A percentile compares a stretch with the other conserved stretches of the same genome.
These are phyloP conservation scores for Boletus subcaerulescens DNA, from an alignment of 768 basidiomycete species.

Conservation along the genomic window DNA sequence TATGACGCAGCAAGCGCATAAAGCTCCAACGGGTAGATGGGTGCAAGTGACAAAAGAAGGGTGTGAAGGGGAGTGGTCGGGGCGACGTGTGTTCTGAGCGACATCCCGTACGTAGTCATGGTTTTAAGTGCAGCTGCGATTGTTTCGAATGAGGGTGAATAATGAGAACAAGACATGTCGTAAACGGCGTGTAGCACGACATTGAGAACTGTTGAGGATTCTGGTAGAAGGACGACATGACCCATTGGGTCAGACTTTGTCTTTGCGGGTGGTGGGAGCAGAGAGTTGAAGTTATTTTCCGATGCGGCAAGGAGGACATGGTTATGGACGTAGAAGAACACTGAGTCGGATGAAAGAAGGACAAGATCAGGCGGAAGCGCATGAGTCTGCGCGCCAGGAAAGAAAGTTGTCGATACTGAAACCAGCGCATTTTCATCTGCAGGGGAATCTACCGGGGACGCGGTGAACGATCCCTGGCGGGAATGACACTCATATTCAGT, in stretches of 20 bases:
- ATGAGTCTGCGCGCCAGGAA: slow-evolving; percentile 61
- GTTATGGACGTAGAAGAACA: slow-evolving; percentile 81
- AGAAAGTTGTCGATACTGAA: slow-evolving; percentile 82
- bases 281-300: slow-evolving; percentile 58
- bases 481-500: slow-evolving; percentile 5
- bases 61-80: slow-evolving; percentile 56
- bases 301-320: slow-evolving; percentile 58
- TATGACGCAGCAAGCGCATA: slow-evolving; percentile 68
- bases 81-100: slow-evolving; percentile 43
- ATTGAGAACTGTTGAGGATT: slow-evolving; percentile 63
- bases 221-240: slow-evolving; percentile 56
- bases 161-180: slow-evolving; percentile 70
- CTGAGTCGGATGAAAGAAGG: slow-evolving; percentile 68
- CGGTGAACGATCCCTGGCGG: slow-evolving; percentile 30
- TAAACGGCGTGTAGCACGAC: slow-evolving; percentile 72
- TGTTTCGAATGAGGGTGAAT: slow-evolving; percentile 62
- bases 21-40: slow-evolving; percentile 63
- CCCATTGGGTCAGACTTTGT: slow-evolving; percentile 42
- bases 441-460: slow-evolving; percentile 32
- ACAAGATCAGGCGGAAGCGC: slow-evolving; percentile 58
- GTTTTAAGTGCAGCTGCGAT: slow-evolving; percentile 55
- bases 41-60: slow-evolving; percentile 64
- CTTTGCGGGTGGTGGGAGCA: slow-evolving; percentile 46
- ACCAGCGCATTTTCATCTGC: slow-evolving; percentile 50
- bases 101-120: slow-evolving; percentile 59